A percentile compares a stretch with the other conserved stretches of the same genome.
These are phyloP conservation scores for Cordyceps fumosorosea DNA, from an alignment of 2,329 filamentous ascomycete species.

Conservation along the genomic window DNA sequence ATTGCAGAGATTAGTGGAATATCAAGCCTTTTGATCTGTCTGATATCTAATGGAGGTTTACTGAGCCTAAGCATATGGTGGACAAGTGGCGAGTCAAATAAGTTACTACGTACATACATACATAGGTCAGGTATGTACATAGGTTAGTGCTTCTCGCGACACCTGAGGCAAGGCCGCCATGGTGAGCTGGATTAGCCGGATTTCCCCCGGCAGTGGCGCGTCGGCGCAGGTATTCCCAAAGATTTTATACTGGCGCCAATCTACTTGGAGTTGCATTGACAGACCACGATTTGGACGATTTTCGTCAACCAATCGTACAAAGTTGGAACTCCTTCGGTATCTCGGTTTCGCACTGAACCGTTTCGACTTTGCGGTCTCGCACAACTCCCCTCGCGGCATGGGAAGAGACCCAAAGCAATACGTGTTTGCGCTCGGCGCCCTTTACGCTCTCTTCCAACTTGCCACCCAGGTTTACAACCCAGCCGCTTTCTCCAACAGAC, in stretches of 20 bases:
- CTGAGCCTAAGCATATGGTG: too few species aligned
- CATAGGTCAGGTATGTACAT: too few species aligned
- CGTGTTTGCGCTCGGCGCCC: conserved; percentile 26
- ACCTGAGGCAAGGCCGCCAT: too few species aligned
- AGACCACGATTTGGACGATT: background rate
- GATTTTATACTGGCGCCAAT: conserved; percentile 11
- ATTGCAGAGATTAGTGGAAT: too few species aligned
- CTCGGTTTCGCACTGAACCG: background rate
- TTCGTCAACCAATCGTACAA: background rate
- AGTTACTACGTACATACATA: too few species aligned
- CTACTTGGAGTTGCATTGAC: background rate
- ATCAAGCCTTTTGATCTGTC: too few species aligned
- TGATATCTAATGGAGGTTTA: too few species aligned
- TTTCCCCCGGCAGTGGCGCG: conserved; percentile 4
- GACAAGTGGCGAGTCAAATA: too few species aligned
- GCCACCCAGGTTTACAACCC: conserved; percentile 29
- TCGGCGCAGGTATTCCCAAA: background rate
- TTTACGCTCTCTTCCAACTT: conserved; percentile 32
- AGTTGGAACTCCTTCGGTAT: background rate
- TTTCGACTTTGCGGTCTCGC: background rate
- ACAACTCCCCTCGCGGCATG: conserved; percentile 22
- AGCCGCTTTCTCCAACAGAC: conserved; percentile 16
- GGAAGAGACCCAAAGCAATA: conserved; percentile 33
- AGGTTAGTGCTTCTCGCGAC: too few species aligned
- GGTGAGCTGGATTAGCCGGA: conserved; percentile 5